Percentiles rank a stretch among this genome's conserved stretches.
Conservation (phyloP, 148 eudicot genomes). For the Tetragonia tetragonoides region DNA sequence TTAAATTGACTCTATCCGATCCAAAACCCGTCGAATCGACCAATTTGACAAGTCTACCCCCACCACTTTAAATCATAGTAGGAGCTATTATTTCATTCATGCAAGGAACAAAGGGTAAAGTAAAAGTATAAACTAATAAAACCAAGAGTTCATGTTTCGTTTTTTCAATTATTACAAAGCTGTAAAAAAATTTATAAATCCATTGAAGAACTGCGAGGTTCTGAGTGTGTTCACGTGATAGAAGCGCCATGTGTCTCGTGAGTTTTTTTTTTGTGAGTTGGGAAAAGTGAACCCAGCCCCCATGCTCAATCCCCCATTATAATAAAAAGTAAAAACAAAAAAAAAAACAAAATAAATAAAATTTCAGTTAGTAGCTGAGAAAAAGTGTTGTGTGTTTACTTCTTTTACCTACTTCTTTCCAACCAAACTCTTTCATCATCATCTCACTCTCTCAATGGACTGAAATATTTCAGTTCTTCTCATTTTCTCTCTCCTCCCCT, state of each 20-base stretch:
- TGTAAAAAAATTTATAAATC: neutral
- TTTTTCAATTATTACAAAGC: neutral
- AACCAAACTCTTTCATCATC: slow-evolving; percentile 18
- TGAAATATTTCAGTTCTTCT: neutral
- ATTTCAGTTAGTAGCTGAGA: slow-evolving; percentile 1
- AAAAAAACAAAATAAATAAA: neutral
- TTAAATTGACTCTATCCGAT: too few relatives aligned
- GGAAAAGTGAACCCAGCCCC: neutral
- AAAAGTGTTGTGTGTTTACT: slow-evolving; percentile 8
- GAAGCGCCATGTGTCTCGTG: slow-evolving; percentile 27
- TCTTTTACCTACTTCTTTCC: slow-evolving; percentile 23
- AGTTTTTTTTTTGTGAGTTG: slow-evolving; percentile 18
- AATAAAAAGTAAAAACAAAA: neutral
- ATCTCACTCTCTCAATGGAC: slow-evolving; percentile 5
- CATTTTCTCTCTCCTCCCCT: slow-evolving; percentile 6
- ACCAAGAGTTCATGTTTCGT: neutral
- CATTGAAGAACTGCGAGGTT: slow-evolving; percentile 15
- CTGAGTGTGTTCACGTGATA: slow-evolving; percentile 29
- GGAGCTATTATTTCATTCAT: slow-evolving; percentile 6
- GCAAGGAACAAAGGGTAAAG: neutral
- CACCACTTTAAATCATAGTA: neutral
- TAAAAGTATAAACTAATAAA: neutral
- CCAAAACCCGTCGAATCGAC: too few relatives aligned
- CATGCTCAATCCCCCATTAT: neutral
- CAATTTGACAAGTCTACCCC: neutral